Evolutionary conservation across 306 rosid genomes (phyloP), one percentile per base, ranked within the genome.

Genomic region (Glycine latifolia): DNA sequence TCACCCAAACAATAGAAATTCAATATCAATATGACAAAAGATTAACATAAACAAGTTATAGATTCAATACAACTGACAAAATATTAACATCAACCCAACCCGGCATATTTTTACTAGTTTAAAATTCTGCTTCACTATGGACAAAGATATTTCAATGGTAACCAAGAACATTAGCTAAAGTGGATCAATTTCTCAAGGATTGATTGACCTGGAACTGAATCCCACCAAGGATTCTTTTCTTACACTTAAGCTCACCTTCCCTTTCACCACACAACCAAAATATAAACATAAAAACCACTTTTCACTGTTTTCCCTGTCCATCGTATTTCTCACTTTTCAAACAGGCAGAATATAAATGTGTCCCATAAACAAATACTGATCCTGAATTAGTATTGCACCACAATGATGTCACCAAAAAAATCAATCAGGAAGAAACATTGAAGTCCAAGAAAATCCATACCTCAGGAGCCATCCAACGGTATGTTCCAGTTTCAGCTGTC

Each of bases 391-490:
- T 65, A 17, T 85, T 71, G 78, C 68, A 58, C 65, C 53, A 17
- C 46, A 49, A 49, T 67, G 44, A 43, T 58, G 59, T 49, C 52
- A 63, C 47, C 50, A 73, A 58, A 44, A 67, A 75, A 41, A 13
- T 33, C 55, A 39, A 65, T 12, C 73, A 67, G 47, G 33, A 67
- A 60, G 58, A 69, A 67, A 68, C 60, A 15, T 26, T 55, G 1
- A 60, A 35, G 13, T 77, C 66, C 43, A 61, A 76, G 69, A 67
- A 44, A 66, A 71, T 62, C 66, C 79, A 82, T 88, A 96, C 99
- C 96, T 96, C 99, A 50, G 99, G 99, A 84, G 99, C 98, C 99
- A 96, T 96, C 99, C 99, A 96, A 67, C 99, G 99, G 88, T 94
- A 96, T 46, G 99, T 96, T 88, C 99, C 98, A 79, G 99, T 96